phyloP scores from a whole-genome alignment of 805 yeast genomes.

The Wickerhamiella australiensis region DNA sequence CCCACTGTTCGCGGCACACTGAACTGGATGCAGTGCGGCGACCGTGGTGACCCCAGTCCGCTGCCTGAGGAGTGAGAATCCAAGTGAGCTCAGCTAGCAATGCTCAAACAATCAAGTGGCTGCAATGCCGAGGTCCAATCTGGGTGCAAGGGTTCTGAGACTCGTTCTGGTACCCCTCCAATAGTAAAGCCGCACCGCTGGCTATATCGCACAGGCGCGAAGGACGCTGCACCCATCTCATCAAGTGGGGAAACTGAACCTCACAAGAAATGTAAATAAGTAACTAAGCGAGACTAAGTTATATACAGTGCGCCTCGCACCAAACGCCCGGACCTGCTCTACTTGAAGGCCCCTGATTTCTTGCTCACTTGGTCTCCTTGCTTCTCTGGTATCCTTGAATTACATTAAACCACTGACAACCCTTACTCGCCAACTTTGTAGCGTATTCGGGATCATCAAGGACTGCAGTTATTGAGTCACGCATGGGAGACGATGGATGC shows the following conservation, averaged over 20 bases:
- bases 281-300: too few relatives aligned
- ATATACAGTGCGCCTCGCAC: too few relatives aligned
- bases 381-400: not conserved
- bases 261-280: too few relatives aligned
- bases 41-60: slow-evolving; percentile 21
- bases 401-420: not conserved
- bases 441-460: not conserved
- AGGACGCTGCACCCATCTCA: too few relatives aligned
- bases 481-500: not conserved
- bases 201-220: not conserved
- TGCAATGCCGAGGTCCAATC: too few relatives aligned
- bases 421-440: not conserved
- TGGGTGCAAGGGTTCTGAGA: too few relatives aligned
- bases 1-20: slow-evolving; percentile 24
- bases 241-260: too few relatives aligned
- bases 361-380: too few relatives aligned
- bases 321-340: too few relatives aligned
- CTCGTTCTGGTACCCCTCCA: too few relatives aligned
- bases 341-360: too few relatives aligned
- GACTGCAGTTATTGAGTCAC: not conserved
- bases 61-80: slow-evolving; percentile 1
- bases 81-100: not conserved
- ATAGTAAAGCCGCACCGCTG: not conserved
- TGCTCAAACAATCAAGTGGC: too few relatives aligned
- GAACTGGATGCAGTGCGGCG: slow-evolving; percentile 26